These are phyloP conservation scores for Salvia miltiorrhiza DNA, from an alignment of 257 asterid genomes.

Conservation along the genomic window DNA sequence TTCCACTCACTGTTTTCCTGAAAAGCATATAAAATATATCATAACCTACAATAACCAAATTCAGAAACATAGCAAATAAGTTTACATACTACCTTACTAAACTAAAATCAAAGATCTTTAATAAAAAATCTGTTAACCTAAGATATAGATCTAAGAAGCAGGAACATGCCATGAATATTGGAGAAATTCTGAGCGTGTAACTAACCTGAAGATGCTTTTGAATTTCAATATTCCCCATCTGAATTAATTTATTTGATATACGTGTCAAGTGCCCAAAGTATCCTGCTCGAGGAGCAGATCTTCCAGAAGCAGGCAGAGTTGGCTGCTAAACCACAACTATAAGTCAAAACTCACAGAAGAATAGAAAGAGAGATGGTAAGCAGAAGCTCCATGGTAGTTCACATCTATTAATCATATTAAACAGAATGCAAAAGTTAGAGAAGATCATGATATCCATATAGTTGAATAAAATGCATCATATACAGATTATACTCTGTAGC, in stretches of 20 bases:
- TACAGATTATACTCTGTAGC: background rate
- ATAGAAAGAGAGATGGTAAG: background rate
- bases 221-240: conserved; percentile 56
- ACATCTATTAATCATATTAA: background rate
- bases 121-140: background rate
- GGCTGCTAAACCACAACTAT: conserved; percentile 48
- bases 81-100: conserved; percentile 2
- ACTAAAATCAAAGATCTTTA: background rate
- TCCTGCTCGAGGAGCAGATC: conserved; percentile 70
- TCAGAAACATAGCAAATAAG: background rate
- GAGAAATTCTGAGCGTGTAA: conserved; percentile 3
- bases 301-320: conserved; percentile 61
- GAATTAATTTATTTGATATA: conserved; percentile 74
- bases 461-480: background rate
- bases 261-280: conserved; percentile 84
- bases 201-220: conserved; percentile 75
- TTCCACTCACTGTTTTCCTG: conserved; percentile 78
- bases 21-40: conserved; percentile 15
- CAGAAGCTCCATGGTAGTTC: background rate
- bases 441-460: background rate
- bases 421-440: background rate
- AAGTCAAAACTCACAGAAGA: conserved; percentile 15
- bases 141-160: conserved; percentile 10
- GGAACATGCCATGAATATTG: background rate
- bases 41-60: conserved; percentile 14